These are phyloP conservation scores for Diplodia sapinea DNA, from an alignment of 2,329 filamentous ascomycete species.

Conservation along the genomic window DNA sequence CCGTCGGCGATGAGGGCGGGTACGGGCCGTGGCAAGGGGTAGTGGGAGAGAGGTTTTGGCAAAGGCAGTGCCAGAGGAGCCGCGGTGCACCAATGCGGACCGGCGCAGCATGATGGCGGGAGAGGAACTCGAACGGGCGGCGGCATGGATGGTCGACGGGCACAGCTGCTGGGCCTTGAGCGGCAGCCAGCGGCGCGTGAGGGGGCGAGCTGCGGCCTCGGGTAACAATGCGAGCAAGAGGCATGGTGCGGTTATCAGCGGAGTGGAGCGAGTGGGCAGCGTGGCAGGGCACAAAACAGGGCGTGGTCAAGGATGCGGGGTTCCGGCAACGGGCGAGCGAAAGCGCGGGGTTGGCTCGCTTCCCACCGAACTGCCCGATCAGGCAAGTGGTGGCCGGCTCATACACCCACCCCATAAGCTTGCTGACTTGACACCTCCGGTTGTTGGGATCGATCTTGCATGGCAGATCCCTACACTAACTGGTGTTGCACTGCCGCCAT, in stretches of 20 bases:
- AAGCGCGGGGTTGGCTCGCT: slow-evolving; percentile 10
- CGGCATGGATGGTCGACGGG: slow-evolving; percentile 15
- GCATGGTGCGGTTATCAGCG: slow-evolving; percentile 3
- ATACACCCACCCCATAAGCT: too few relatives aligned
- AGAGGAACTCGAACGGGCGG: background rate
- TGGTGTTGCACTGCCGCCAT: background rate
- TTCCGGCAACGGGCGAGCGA: background rate
- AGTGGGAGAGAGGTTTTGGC: background rate
- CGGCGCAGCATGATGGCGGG: slow-evolving; percentile 13
- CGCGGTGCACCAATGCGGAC: background rate
- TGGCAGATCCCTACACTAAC: background rate
- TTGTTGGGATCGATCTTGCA: slow-evolving; percentile 27
- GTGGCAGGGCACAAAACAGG: background rate
- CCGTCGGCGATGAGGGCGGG: background rate
- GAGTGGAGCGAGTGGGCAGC: background rate
- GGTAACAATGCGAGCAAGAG: background rate
- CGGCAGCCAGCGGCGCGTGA: background rate
- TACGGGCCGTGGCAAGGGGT: background rate
- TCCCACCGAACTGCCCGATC: slow-evolving; percentile 1
- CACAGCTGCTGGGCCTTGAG: background rate
- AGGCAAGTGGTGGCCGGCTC: background rate
- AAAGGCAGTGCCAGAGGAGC: background rate
- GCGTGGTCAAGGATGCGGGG: slow-evolving; percentile 8
- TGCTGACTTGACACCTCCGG: background rate
- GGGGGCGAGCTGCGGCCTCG: slow-evolving; percentile 16